These are phyloP conservation scores for Ambrosia artemisiifolia DNA, from an alignment of 129 eudicot genomes.

Conservation along the genomic window DNA sequence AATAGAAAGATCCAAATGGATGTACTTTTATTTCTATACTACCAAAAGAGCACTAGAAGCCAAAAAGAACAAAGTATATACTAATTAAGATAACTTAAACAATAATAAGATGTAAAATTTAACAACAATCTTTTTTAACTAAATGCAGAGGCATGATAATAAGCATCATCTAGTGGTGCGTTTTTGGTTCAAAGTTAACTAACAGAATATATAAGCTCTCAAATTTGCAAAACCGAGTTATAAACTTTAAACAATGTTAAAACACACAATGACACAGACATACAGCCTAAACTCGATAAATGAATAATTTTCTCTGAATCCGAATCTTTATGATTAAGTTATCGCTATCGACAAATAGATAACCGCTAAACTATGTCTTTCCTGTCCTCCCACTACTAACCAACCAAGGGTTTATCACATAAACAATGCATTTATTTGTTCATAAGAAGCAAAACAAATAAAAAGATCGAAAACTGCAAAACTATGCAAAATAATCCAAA, in stretches of 20 bases:
- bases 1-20: slow-evolving; percentile 8
- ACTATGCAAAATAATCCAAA: not conserved
- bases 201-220: not conserved
- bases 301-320: not conserved
- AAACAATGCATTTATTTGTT: not conserved
- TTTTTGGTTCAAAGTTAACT: slow-evolving; percentile 9
- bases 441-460: not conserved
- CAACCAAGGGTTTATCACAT: not conserved
- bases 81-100: not conserved
- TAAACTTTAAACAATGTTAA: not conserved
- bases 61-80: not conserved
- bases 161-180: not conserved
- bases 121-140: not conserved
- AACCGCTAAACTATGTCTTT: too few relatives aligned
- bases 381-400: not conserved
- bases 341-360: too few relatives aligned
- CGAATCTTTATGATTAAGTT: too few relatives aligned
- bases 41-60: slow-evolving; percentile 17
- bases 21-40: not conserved
- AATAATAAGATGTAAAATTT: not conserved
- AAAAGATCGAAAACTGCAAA: not conserved
- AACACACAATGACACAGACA: not conserved
- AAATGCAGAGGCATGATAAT: not conserved
- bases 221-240: not conserved
- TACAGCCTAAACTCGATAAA: not conserved